These are phyloP conservation scores for Geotrichum candidum DNA, from an alignment of 1,139 yeast species.

Conservation along the genomic window DNA sequence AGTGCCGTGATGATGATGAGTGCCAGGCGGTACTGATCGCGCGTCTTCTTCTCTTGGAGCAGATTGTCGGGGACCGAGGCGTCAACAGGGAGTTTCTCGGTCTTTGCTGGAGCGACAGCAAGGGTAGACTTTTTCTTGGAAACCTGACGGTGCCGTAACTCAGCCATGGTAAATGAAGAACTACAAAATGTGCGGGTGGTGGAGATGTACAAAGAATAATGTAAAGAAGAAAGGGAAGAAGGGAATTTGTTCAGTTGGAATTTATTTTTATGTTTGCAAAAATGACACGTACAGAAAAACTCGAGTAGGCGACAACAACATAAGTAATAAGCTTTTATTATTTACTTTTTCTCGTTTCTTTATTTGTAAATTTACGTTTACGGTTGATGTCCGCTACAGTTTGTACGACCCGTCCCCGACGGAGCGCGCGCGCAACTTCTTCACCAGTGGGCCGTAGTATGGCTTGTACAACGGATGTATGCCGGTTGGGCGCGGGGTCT, in stretches of 20 bases:
- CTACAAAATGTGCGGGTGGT: background rate
- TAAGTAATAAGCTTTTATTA: background rate
- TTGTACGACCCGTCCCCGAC: background rate
- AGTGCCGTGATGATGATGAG: slow-evolving; percentile 47
- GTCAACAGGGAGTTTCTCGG: slow-evolving; percentile 10
- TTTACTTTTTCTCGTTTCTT: background rate
- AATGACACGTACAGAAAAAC: slow-evolving; percentile 15
- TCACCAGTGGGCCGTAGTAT: background rate
- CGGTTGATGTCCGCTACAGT: background rate
- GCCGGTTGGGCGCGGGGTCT: slow-evolving; percentile 1
- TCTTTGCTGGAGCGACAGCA: background rate
- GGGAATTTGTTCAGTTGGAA: background rate
- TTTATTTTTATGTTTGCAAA: background rate
- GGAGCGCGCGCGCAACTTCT: background rate
- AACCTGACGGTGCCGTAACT: slow-evolving; percentile 18
- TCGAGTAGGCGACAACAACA: background rate
- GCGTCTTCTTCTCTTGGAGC: background rate
- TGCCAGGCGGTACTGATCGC: slow-evolving; percentile 12
- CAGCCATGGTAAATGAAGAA: slow-evolving; percentile 12
- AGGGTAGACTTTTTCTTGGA: slow-evolving; percentile 13
- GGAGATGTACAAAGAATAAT: slow-evolving; percentile 1
- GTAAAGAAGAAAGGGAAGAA: background rate
- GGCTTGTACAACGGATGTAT: slow-evolving; percentile 7
- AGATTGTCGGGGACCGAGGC: background rate
- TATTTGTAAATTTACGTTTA: background rate